A percentile compares a stretch with the other conserved stretches of the same genome.
These are phyloP conservation scores for Pleurotus sapidus DNA, from an alignment of 768 basidiomycete species.

Conservation along the genomic window DNA sequence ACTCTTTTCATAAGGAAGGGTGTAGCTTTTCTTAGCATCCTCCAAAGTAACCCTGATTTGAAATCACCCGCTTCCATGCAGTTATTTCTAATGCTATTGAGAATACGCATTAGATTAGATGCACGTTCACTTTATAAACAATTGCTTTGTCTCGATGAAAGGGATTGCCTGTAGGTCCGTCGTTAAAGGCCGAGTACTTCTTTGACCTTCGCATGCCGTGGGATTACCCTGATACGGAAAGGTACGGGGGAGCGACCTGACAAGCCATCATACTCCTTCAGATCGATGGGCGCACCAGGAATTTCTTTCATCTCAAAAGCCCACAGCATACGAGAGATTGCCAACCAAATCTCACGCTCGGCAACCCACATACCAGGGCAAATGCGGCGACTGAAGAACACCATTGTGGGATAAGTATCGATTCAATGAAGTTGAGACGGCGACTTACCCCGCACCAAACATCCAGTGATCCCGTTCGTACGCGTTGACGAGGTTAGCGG, in stretches of 20 bases:
- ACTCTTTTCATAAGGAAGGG: too few species aligned
- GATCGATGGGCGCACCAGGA: constrained; percentile 39
- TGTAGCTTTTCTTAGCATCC: too few species aligned
- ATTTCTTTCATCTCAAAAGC: constrained; percentile 39
- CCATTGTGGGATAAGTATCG: neutral
- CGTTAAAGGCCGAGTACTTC: constrained; percentile 10
- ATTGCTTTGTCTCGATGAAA: too few species aligned
- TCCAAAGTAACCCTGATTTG: too few species aligned
- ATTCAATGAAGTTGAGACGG: neutral
- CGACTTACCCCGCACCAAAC: constrained; percentile 45
- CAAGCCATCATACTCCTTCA: constrained; percentile 44
- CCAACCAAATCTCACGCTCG: constrained; percentile 44
- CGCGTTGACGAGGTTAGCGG: constrained; percentile 37
- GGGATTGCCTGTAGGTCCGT: too few species aligned
- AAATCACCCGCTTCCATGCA: too few species aligned
- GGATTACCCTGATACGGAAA: constrained; percentile 22
- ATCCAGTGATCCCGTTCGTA: constrained; percentile 49
- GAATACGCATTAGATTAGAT: too few species aligned
- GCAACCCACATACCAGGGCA: constrained; percentile 45
- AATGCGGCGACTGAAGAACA: constrained; percentile 27
- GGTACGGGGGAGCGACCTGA: constrained; percentile 45
- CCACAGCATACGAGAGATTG: constrained; percentile 46
- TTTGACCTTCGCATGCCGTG: constrained; percentile 11
- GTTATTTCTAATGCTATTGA: too few species aligned
- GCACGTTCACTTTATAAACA: too few species aligned